Base-by-base conservation (phyloP, 2,329 filamentous ascomycete genomes). In the Exophiala mesophila region DNA sequence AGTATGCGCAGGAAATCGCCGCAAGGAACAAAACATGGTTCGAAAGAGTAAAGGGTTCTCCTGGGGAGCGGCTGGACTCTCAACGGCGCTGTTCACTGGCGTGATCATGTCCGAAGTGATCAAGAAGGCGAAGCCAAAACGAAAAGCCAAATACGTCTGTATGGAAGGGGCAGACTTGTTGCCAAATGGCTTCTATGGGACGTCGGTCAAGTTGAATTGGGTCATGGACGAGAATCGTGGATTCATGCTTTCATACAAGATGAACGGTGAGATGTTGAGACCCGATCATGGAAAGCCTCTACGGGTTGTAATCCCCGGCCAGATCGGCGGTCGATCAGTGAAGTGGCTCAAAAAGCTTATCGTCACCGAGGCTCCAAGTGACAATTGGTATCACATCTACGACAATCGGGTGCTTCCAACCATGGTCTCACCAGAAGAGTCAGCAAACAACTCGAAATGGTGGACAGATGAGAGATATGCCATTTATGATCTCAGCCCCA, bases 301-400 rank as follows among this genome's bases (percentile, higher is more conserved):
- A 30, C 75, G 89, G 48, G 81, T 83, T 5, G 80, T 95, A 5
- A 85, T 96, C 3, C 89, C 89, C 0, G 89, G 89, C 0, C 88
- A 94, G 62, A 95, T 96, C 49, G 89, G 89, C 23, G 89, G 88
- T 1, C 76, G 89, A 50, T 94, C 87, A 61, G 88, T 96, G 21
- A 96, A 96, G 64, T 96, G 89, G 89, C 62, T 96, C 45, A 90
- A 83, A 67, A 82, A 74, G 52, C 75, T 96, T 47, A 83, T 88
- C 31, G 63, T 96, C 37, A 90, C 88, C 0, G 76, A 81, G 7
- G 70, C 74, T 17, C 88, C 88, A 1, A 94, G 88, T 59, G 83
- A 90, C 50, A 95, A 94, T 59, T 94, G 88, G 87, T 95, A 95
- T 57, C 89, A 96, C 63, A 88, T 94, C 49, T 89, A 92, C 63